Base-by-base conservation (phyloP, 306 rosid species). In the Morella rubra region DNA sequence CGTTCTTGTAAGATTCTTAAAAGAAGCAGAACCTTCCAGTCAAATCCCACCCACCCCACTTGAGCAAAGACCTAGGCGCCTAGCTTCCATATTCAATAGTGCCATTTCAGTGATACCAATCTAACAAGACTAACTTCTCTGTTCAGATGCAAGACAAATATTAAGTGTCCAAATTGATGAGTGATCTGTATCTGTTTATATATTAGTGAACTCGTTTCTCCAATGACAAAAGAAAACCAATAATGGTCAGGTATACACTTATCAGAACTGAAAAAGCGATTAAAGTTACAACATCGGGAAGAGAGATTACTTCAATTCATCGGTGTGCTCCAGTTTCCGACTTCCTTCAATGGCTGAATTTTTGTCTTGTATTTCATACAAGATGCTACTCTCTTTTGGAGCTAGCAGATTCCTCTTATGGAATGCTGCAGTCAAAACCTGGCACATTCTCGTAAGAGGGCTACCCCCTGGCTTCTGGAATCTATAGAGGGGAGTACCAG, bases 381-480 rank as follows among this genome's bases (percentile, higher is more conserved):
- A 85, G 59, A 92, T 89, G 82, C 75, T 88, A 75, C 87, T 84
- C 77, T 92, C 98, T 60, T 73, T 73, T n/a, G 99, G 98, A 72
- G 89, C 90, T 81, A 47, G 84, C 71, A 88, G 44, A 86, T 73
- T 80, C 83, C 89, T 79, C 73, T 92, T 92, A 71, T 59, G 90
- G 78, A 91, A 77, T 44, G 99, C 84, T 50, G 99, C 98, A 53
- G 84, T 93, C 89, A 89, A 82, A 87, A 96, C 99, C 83, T 96
- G 99, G 86, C 96, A 91, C 92, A 96, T 90, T 86, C 99, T 87
- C 37, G 97, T 92, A 55, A 96, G 4, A 61, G 99, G 99, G 83
- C 97, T 90, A 44, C 99, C 99, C 44, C 99, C 98, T 3, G 99
- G 99, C 75, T 83, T 92, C 85, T 96, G 99, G 86, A 96, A 96